Base-by-base conservation (phyloP, 805 yeast genomes). In the Candida quercuum region DNA sequence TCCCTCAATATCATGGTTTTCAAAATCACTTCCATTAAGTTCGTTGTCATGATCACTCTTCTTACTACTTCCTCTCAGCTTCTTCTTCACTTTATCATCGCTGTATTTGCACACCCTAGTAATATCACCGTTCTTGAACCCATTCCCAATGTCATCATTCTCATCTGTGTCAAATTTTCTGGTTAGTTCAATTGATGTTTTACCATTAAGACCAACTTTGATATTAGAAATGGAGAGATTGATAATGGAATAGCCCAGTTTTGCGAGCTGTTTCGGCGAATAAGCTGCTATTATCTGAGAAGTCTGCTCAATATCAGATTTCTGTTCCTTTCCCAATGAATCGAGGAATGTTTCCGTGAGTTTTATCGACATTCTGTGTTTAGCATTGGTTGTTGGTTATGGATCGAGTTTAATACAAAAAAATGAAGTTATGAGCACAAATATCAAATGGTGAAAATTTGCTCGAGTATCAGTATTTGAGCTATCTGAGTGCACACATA, bases 131-230 rank as follows among this genome's bases (percentile, higher is more conserved):
- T 73, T 71, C 45, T 78, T 70, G 20, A 86, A 26, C 4, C 17
- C 29, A 26, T 26, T 26, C 8, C 18, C n/a, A 15, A 26, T 6
- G 13, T 52, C 57, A 19, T 60, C 52, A n/a, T n/a, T n/a, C n/a
- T n/a, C n/a, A 25, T 62, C 63, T 19, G 52, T 56, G 48, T 56
- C 72, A 0, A 80, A 64, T 44, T 84, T 91, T 21, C 67, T 61
- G 14, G 50, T 65, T 36, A 91, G 59, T 45, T 86, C 95, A 12
- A 86, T 48, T 5, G 81, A 64, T 2, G 78, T 65, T 40, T 79
- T 75, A 2, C 96, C 96, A 13, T 86, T 94, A 9, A 86, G 61
- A 0, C 95, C 95, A 0, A 89, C 82, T 38, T 82, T 66, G 3
- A 84, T 60, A 38, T 77, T 76, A n/a, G 71, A 69, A 12, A 82